A percentile compares a stretch with the other conserved stretches of the same genome.
Conservation (phyloP, 176 grass and related monocot genomes). For the Bromus sterilis region DNA sequence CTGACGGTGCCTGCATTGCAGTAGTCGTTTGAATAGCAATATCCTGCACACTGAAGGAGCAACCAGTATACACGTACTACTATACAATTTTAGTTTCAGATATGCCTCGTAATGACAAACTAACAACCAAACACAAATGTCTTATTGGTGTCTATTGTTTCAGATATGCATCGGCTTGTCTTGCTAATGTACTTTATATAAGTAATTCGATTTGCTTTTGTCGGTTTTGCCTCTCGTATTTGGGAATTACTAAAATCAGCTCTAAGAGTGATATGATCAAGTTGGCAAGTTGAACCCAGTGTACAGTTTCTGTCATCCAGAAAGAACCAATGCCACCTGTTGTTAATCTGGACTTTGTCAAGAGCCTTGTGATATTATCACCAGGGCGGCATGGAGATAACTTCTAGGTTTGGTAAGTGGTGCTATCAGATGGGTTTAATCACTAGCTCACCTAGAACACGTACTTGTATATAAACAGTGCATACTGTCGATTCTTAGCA, state of each 20-base stretch:
- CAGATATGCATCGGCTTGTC: neutral
- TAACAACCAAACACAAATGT: neutral
- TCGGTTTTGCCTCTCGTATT: neutral
- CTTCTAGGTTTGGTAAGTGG: slow-evolving; percentile 44
- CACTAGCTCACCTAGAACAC: slow-evolving; percentile 16
- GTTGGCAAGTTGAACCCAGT: slow-evolving; percentile 7
- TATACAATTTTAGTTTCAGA: neutral
- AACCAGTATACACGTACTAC: neutral
- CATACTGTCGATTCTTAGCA: neutral
- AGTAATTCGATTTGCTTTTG: neutral
- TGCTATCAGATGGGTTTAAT: slow-evolving; percentile 8
- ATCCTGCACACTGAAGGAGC: neutral
- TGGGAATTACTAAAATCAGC: neutral
- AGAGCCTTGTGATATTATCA: slow-evolving; percentile 15
- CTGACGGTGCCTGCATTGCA: neutral
- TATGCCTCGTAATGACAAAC: slow-evolving; percentile 7
- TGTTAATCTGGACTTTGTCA: slow-evolving; percentile 24
- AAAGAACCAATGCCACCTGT: slow-evolving; percentile 10
- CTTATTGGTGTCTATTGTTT: neutral
- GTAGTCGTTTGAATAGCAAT: neutral
- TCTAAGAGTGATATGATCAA: neutral
- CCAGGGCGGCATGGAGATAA: slow-evolving; percentile 12
- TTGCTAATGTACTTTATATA: neutral
- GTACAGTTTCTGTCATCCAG: slow-evolving; percentile 15
- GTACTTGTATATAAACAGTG: neutral